phyloP scores from a whole-genome alignment of 345 rosid species.

The Geranium rotundifolium region DNA sequence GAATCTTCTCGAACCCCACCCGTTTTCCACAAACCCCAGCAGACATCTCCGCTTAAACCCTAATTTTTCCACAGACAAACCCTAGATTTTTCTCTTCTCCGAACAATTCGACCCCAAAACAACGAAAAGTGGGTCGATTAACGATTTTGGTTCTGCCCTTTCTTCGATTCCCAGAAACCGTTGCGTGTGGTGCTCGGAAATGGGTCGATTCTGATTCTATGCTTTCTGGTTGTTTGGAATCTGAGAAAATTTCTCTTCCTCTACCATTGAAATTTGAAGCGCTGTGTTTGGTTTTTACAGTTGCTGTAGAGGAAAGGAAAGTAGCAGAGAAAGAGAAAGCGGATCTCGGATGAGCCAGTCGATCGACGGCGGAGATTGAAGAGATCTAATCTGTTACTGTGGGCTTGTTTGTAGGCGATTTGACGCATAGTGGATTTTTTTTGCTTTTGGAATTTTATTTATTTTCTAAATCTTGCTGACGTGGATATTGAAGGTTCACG shows the following conservation, averaged over 20 bases:
- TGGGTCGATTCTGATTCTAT: no score
- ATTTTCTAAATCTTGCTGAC: no score
- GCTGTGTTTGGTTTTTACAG: conserved; percentile 1
- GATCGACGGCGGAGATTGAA: no score
- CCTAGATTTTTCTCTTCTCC: conserved; percentile 11
- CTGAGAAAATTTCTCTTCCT: conserved; percentile 1
- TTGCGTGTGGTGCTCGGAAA: no score
- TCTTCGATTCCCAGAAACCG: no score
- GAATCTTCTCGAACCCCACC: conserved; percentile 34
- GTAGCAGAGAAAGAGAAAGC: neutral
- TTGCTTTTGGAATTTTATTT: neutral
- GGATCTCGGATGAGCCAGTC: no score
- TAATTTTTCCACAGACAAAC: conserved; percentile 5
- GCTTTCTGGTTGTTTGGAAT: conserved; percentile 6
- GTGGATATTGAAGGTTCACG: neutral
- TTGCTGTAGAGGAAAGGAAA: conserved; percentile 7
- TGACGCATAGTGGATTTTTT: neutral
- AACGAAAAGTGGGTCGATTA: conserved; percentile 3
- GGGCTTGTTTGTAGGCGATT: neutral
- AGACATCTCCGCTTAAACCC: conserved; percentile 24
- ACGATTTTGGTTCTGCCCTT: neutral
- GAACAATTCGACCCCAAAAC: neutral
- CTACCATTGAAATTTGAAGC: no score
- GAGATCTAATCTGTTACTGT: no score
- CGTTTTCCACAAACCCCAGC: conserved; percentile 48